Base-by-base conservation (phyloP, 805 yeast genomes). In the Kuraishia floccosa region DNA sequence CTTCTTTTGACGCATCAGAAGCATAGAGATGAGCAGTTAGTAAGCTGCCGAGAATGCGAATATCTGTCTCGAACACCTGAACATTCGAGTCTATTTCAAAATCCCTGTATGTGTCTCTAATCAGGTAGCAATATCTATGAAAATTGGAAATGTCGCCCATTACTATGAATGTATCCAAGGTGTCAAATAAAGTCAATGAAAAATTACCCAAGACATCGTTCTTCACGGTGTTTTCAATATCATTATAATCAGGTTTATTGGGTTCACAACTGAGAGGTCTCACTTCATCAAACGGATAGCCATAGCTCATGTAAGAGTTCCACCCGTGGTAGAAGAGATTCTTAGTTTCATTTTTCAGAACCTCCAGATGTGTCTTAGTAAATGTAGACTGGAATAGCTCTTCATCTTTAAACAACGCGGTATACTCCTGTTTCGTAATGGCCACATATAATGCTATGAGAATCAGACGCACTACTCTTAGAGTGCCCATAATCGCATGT, bases 121-220 rank as follows among this genome's bases (percentile, higher is more conserved):
- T 56, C 15, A 66, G 44, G 1, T 51, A 46, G 5, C 71, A 59
- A 24, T 68, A 58, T 15, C 64, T 42, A 5, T 56, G 58, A 39
- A 87, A 76, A 24, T 62, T 63, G 11, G 60, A 65, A 45, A 65
- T 62, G 39, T 82, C 81, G 25, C 74, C 76, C 58, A 86, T 56
- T 4, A 87, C 64, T 5, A 87, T 76, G 36, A 82, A 67, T 10
- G 89, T 76, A 37, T 91, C 94, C 25, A 89, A 49, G 10, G 81
- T 66, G 50, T 87, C 97, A 17, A 87, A 57, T 28, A 86, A 53
- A 0, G 95, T 84, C 41, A 77, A 65, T 1, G 94, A 72, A 34
- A 74, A 76, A 43, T 85, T 85, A 0, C 96, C 96, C 57, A 85
- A 50, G 0, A 80, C 91, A 47, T 87, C 97, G 47, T 84, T 85